Evolutionary conservation across 768 basidiomycete species (phyloP).

Genomic region (Erythrobasidium yunnanense): DNA sequence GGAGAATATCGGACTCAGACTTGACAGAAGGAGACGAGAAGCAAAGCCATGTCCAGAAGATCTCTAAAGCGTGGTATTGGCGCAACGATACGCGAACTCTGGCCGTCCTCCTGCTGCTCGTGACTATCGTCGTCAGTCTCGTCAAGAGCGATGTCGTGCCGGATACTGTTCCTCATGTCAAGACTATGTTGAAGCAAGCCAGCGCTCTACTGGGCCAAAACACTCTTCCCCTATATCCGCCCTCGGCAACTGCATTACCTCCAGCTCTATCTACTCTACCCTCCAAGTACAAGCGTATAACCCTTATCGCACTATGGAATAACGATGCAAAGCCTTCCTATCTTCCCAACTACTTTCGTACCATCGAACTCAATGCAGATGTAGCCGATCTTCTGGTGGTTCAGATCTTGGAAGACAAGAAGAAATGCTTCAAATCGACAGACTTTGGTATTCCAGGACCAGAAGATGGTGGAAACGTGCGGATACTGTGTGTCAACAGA

Average conservation of each 20-base stretch:
- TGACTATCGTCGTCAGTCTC: not conserved
- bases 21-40: too few species aligned
- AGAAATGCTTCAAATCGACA: not conserved
- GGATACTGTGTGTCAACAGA: not conserved
- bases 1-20: too few species aligned
- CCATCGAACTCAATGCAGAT: not conserved
- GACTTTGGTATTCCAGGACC: not conserved
- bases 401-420: not conserved
- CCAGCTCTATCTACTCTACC: slow-evolving; percentile 10
- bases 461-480: slow-evolving; percentile 9
- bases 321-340: slow-evolving; percentile 1
- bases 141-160: not conserved
- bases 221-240: not conserved
- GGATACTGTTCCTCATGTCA: not conserved
- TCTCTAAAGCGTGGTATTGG: too few species aligned
- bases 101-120: not conserved
- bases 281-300: not conserved
- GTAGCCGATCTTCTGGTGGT: slow-evolving; percentile 16
- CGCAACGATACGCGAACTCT: not conserved
- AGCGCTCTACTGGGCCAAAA: not conserved
- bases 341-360: slow-evolving; percentile 16
- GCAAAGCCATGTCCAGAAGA: too few species aligned
- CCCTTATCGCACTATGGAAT: slow-evolving; percentile 2
- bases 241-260: not conserved
- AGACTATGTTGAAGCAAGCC: not conserved